These are phyloP conservation scores for Coelastrella sp. DNA, from an alignment of 139 green algal genomes.

Conservation along the genomic window DNA sequence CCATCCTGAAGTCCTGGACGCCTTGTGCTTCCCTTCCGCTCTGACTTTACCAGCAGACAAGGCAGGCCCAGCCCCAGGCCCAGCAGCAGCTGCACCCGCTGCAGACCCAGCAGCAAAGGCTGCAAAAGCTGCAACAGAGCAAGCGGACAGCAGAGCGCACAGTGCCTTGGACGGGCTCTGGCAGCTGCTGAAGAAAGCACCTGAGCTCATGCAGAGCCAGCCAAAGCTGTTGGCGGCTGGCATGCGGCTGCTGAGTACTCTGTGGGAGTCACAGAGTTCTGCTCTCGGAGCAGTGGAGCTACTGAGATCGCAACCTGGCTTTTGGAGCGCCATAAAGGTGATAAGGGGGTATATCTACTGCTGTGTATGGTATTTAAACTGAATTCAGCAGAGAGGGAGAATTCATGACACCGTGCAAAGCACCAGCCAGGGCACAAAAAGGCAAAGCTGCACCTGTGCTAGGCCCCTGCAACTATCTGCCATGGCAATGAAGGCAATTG, in stretches of 20 bases:
- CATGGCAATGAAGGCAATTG: neutral
- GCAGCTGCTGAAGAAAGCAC: conserved; percentile 52
- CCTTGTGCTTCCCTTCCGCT: conserved; percentile 62
- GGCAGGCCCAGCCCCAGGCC: neutral
- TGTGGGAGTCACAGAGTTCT: conserved; percentile 63
- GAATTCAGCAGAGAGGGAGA: too few species aligned
- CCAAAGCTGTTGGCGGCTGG: conserved; percentile 60
- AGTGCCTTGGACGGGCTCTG: conserved; percentile 70
- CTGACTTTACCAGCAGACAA: conserved; percentile 47
- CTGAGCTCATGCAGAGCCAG: conserved; percentile 44
- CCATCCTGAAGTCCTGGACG: conserved; percentile 64
- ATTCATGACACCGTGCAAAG: too few species aligned
- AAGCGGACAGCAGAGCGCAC: neutral
- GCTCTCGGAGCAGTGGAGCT: conserved; percentile 55
- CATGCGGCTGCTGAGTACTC: conserved; percentile 60
- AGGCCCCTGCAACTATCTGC: neutral
- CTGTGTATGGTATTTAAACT: too few species aligned
- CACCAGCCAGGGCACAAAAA: too few species aligned
- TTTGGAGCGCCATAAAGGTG: conserved; percentile 59
- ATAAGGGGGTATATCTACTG: too few species aligned
- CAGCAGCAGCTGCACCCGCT: neutral
- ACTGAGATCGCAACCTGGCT: conserved; percentile 51
- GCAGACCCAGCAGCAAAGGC: neutral
- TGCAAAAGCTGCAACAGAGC: neutral
- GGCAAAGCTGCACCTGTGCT: neutral